These are phyloP conservation scores for Clarireedia homoeocarpa DNA, from an alignment of 2,329 filamentous ascomycete species.

Conservation along the genomic window DNA sequence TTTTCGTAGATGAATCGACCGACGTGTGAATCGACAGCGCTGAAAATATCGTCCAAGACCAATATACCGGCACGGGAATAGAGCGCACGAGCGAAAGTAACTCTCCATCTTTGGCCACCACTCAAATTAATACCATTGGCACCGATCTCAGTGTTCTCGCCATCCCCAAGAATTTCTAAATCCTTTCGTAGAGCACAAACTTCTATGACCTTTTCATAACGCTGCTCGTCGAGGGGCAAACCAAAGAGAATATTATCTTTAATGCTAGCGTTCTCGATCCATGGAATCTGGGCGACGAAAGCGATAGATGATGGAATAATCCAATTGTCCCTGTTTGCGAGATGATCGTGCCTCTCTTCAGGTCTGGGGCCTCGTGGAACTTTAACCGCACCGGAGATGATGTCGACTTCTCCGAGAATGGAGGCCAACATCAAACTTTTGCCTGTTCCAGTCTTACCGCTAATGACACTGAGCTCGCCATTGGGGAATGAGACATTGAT, in stretches of 20 bases:
- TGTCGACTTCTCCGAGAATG: slow-evolving; percentile 67
- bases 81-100: slow-evolving; percentile 71
- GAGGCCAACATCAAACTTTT: slow-evolving; percentile 69
- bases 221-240: slow-evolving; percentile 57
- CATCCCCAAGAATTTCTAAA: slow-evolving; percentile 66
- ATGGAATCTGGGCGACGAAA: slow-evolving; percentile 69
- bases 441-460: slow-evolving; percentile 69
- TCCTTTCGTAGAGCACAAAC: slow-evolving; percentile 72
- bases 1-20: slow-evolving; percentile 73
- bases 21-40: slow-evolving; percentile 71
- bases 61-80: slow-evolving; percentile 73
- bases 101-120: slow-evolving; percentile 76
- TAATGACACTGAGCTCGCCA: slow-evolving; percentile 64
- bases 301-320: slow-evolving; percentile 62
- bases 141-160: slow-evolving; percentile 73
- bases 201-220: slow-evolving; percentile 62
- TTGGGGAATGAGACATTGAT: slow-evolving; percentile 59
- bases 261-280: slow-evolving; percentile 78
- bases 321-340: slow-evolving; percentile 57
- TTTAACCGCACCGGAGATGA: slow-evolving; percentile 54
- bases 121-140: slow-evolving; percentile 79
- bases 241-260: slow-evolving; percentile 74
- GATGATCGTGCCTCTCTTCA: slow-evolving; percentile 49
- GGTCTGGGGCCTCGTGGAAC: slow-evolving; percentile 43
- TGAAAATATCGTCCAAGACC: slow-evolving; percentile 78